A percentile compares a stretch with the other conserved stretches of the same genome.
Evolutionary conservation across 2,329 filamentous ascomycete genomes (phyloP).

Genomic region (Colletotrichum endophyticum): DNA sequence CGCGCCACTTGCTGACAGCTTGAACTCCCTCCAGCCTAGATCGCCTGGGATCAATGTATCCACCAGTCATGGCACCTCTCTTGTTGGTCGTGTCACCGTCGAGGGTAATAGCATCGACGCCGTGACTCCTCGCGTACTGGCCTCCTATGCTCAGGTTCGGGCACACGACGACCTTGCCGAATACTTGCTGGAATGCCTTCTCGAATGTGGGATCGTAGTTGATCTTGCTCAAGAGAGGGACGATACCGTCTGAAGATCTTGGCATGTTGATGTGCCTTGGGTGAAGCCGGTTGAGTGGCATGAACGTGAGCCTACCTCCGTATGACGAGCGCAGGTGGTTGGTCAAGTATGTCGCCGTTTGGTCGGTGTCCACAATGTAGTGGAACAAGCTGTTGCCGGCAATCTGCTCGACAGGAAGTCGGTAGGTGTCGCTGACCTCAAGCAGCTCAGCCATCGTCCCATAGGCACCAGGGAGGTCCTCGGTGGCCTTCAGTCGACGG

Average conservation of each 20-base stretch:
- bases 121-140: conserved; percentile 91
- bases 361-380: conserved; percentile 91
- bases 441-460: conserved; percentile 94
- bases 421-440: conserved; percentile 82
- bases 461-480: conserved; percentile 84
- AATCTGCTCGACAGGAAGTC: conserved; percentile 89
- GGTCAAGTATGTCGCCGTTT: conserved; percentile 82
- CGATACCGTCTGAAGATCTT: conserved; percentile 70
- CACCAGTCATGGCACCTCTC: conserved; percentile 92
- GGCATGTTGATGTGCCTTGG: conserved; percentile 77
- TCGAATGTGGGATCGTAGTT: conserved; percentile 79
- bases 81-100: conserved; percentile 96
- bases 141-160: conserved; percentile 86
- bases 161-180: conserved; percentile 93
- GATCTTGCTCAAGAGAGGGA: conserved; percentile 86
- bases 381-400: conserved; percentile 94
- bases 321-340: conserved; percentile 80
- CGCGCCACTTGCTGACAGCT: conserved; percentile 74
- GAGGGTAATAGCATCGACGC: conserved; percentile 89
- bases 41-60: conserved; percentile 84
- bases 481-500: conserved; percentile 78
- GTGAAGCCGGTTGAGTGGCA: conserved; percentile 85
- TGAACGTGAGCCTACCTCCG: conserved; percentile 89
- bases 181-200: conserved; percentile 90
- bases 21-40: conserved; percentile 88